A percentile compares a stretch with the other conserved stretches of the same genome.
These are phyloP conservation scores for Aegilops umbellulata DNA, from an alignment of 176 grass and related monocot species.

Conservation along the genomic window DNA sequence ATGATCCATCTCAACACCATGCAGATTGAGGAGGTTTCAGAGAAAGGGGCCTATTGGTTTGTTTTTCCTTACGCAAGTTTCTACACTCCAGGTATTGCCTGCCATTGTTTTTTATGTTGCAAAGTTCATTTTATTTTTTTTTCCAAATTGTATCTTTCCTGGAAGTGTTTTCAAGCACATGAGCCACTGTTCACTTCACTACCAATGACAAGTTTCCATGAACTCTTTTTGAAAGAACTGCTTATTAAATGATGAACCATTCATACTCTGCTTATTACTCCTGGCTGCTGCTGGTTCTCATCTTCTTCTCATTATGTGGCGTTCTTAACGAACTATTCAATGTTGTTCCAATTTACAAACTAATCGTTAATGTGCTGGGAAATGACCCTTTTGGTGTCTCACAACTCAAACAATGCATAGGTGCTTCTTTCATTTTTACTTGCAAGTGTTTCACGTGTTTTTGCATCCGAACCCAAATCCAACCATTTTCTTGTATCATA, in stretches of 20 bases:
- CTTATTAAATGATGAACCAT: neutral
- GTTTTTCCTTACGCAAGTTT: neutral
- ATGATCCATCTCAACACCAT: neutral
- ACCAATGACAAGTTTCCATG: neutral
- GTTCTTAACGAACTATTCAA: neutral
- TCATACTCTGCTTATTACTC: no score
- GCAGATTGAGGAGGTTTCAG: neutral
- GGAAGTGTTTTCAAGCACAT: neutral
- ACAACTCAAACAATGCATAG: no score
- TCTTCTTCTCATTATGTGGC: no score
- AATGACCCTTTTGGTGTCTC: no score
- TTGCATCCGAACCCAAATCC: neutral
- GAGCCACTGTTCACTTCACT: neutral
- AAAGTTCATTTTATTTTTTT: neutral
- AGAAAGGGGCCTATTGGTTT: neutral
- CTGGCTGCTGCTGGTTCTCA: no score
- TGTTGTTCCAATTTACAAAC: neutral
- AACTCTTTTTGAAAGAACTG: neutral
- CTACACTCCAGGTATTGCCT: neutral
- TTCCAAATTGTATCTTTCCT: neutral
- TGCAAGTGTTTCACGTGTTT: neutral
- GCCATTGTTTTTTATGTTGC: neutral
- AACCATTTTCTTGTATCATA: no score
- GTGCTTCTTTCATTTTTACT: neutral
- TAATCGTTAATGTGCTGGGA: neutral